These are phyloP conservation scores for Polyporus arcularius DNA, from an alignment of 768 basidiomycete species.

Conservation along the genomic window DNA sequence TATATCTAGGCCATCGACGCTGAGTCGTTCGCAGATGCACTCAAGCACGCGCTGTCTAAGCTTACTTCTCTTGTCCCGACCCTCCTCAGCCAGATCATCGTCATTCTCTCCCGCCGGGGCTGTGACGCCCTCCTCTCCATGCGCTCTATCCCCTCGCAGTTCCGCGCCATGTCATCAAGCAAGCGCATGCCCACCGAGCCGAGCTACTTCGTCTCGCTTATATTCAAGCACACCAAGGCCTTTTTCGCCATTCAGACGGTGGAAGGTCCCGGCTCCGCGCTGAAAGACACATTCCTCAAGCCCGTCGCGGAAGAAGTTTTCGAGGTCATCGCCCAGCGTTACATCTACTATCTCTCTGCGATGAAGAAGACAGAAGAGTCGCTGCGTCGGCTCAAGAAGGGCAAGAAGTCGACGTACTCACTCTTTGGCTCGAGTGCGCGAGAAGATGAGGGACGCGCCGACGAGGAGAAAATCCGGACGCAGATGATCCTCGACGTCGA, in stretches of 20 bases:
- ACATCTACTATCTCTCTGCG: conserved; percentile 73
- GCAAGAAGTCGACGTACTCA: conserved; percentile 77
- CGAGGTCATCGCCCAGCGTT: conserved; percentile 70
- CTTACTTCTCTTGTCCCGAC: conserved; percentile 56
- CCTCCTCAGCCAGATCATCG: conserved; percentile 63
- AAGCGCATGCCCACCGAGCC: conserved; percentile 73
- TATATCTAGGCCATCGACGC: too few relatives aligned
- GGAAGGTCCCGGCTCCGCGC: conserved; percentile 58
- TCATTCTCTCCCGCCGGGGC: conserved; percentile 76
- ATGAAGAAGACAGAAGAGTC: conserved; percentile 95
- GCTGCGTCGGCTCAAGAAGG: conserved; percentile 82
- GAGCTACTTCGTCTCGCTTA: conserved; percentile 81
- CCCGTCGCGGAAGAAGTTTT: conserved; percentile 64
- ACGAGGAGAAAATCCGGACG: conserved; percentile 84
- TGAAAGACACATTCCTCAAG: conserved; percentile 57
- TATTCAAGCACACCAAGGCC: conserved; percentile 76
- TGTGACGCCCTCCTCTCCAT: conserved; percentile 84
- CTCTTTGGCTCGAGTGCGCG: conserved; percentile 64
- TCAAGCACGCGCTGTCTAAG: conserved; percentile 51
- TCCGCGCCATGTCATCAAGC: conserved; percentile 75
- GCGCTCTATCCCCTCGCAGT: conserved; percentile 86
- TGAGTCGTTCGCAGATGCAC: conserved; percentile 44
- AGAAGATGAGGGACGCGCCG: conserved; percentile 67
- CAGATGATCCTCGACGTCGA: conserved; percentile 90
- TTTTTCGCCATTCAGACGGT: conserved; percentile 66